Base-by-base conservation (phyloP, 2,329 filamentous ascomycete species). In the Aspergillus cejpii region DNA sequence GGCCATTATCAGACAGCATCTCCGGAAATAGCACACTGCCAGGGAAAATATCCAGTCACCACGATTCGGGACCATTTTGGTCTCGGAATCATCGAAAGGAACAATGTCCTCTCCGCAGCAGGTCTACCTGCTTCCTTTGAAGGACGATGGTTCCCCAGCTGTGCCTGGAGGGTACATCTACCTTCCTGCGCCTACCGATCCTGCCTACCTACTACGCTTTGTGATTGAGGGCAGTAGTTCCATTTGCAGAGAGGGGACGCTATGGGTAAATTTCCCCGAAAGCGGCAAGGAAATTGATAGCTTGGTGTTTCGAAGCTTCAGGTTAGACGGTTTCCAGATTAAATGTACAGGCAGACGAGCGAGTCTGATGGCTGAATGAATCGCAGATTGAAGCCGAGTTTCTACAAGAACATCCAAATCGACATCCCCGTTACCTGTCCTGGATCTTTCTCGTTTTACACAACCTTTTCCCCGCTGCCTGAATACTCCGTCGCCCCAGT, bases 261-360 rank as follows among this genome's bases (percentile, higher is more conserved):
- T 98, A 51, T 98, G 92, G 91, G 85, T 95, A 61, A 98, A 98
- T 67, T 86, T 97, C 49, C 92, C 92, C 6, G 79, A 84, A 49
- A 75, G 83, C 58, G 89, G 84, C 47, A 73, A 80, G 39, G 72
- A 81, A 34, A 98, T 97, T 63, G 78, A 81, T 53, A 83, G 92
- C 56, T 77, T 85, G 59, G 77, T 78, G 26, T 98, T 94, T 67
- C 81, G 82, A 59, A 85, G 95, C 70, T 94, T 85, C 78, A 91
- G 87, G 91, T 96, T 76, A 66, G 83, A 28, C 26, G 11, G 33
- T 65, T 37, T 12, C 12, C 19, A 3, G 17, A 10, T 11, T n/a
- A n/a, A n/a, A n/a, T n/a, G n/a, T n/a, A n/a, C 14, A 19, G 11
- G 10, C 6, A 17, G 4, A 31, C 12, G 12, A 34, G 21, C n/a